A percentile compares a stretch with the other conserved stretches of the same genome.
phyloP scores from a whole-genome alignment of 192 early-diverging fungal genomes.

The Powellomyces hirtus region DNA sequence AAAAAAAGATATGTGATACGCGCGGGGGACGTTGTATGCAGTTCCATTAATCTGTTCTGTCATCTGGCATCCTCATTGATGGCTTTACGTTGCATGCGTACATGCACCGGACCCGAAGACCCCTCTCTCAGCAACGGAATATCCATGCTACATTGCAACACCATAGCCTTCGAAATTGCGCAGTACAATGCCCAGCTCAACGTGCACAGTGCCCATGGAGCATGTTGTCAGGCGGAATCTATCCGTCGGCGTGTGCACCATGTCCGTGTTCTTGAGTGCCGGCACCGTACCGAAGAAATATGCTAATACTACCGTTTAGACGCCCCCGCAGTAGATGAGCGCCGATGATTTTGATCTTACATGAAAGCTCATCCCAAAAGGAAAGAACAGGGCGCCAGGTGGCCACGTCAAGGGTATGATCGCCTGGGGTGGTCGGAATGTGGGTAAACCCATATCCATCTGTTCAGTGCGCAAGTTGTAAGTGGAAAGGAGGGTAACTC shows the following conservation, averaged over 20 bases:
- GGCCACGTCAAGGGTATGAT: slow-evolving; percentile 41
- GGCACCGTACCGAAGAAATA: slow-evolving; percentile 51
- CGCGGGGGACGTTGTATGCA: no score
- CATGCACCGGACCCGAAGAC: no score
- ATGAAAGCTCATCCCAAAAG: slow-evolving; percentile 44
- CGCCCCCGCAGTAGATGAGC: background rate
- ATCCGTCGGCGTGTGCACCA: slow-evolving; percentile 49
- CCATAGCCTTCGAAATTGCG: slow-evolving; percentile 51
- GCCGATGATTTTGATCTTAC: no score
- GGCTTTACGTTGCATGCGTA: no score
- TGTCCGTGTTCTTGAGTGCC: slow-evolving; percentile 44
- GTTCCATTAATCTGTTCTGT: no score
- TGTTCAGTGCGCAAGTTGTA: no score
- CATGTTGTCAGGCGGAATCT: slow-evolving; percentile 48
- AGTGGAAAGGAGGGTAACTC: no score
- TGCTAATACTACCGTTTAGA: slow-evolving; percentile 23
- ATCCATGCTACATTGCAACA: background rate
- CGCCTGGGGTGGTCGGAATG: slow-evolving; percentile 52
- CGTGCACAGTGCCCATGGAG: slow-evolving; percentile 57
- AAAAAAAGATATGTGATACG: no score
- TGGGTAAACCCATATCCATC: slow-evolving; percentile 58
- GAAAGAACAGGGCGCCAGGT: slow-evolving; percentile 54
- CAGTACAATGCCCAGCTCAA: slow-evolving; percentile 41
- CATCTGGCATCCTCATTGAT: no score
- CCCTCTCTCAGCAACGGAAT: no score